Percentiles rank a stretch among this genome's conserved stretches.
These are phyloP conservation scores for Mycena indigotica DNA, from an alignment of 768 basidiomycete species.

Conservation along the genomic window DNA sequence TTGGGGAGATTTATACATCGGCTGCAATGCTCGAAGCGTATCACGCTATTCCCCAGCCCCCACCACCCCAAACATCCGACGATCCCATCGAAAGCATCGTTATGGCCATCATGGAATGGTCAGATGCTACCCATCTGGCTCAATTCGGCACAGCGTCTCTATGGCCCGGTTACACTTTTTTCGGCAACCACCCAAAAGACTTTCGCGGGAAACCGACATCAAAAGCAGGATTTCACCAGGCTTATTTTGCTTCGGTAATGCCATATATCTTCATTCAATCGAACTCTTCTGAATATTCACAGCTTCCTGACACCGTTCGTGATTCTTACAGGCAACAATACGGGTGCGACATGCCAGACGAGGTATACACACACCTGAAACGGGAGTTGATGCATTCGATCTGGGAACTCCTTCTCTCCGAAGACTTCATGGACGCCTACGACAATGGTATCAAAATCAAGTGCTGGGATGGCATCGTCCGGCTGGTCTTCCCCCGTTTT, in stretches of 20 bases:
- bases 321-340: too few species aligned
- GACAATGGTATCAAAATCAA: too few species aligned
- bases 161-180: constrained; percentile 20
- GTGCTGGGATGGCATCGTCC: neutral
- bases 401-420: neutral
- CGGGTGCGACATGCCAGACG: too few species aligned
- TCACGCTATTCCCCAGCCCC: too few species aligned
- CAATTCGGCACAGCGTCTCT: constrained; percentile 21
- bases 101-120: constrained; percentile 26
- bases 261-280: neutral
- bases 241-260: neutral
- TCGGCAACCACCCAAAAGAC: too few species aligned
- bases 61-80: too few species aligned
- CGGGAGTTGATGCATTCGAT: neutral
- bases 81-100: constrained; percentile 5
- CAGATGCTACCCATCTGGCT: constrained; percentile 26
- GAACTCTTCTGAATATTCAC: neutral
- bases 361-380: neutral
- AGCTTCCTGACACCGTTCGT: neutral
- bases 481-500: neutral
- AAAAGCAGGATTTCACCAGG: too few species aligned
- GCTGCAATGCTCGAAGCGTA: neutral
- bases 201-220: too few species aligned
- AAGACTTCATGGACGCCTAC: neutral
- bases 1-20: too few species aligned